Percentiles rank a stretch among this genome's conserved stretches.
phyloP scores from a whole-genome alignment of 176 grass and related monocot species.

The Zoysia japonica region DNA sequence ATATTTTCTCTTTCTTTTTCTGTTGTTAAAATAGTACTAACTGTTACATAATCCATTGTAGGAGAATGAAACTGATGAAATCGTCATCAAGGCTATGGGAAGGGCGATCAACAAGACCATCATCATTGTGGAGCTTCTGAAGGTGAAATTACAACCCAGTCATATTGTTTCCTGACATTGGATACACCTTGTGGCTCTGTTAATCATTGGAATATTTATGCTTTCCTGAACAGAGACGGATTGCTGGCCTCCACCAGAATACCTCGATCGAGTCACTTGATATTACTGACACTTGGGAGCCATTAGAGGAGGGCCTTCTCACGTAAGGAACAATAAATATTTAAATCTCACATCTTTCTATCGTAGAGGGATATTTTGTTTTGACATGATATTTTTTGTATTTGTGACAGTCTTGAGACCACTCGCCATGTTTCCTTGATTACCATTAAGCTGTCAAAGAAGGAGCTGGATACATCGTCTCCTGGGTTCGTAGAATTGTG shows the following conservation, averaged over 20 bases:
- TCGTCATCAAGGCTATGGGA: constrained; percentile 75
- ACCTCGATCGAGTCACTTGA: constrained; percentile 58
- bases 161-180: not conserved
- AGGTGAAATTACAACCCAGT: constrained; percentile 31
- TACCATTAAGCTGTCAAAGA: constrained; percentile 71
- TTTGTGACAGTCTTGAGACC: constrained; percentile 61
- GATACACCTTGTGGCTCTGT: not conserved
- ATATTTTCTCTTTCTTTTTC: too few relatives aligned
- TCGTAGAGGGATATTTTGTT: not conserved
- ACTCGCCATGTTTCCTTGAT: constrained; percentile 73
- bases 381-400: not conserved
- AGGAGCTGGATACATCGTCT: constrained; percentile 62
- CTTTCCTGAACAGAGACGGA: constrained; percentile 55
- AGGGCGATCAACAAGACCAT: constrained; percentile 72
- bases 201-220: not conserved
- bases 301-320: constrained; percentile 69
- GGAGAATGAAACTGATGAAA: constrained; percentile 47
- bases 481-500: constrained; percentile 50
- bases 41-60: not conserved
- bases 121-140: constrained; percentile 66
- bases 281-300: constrained; percentile 82
- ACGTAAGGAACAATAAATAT: constrained; percentile 31
- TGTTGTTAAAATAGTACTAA: not conserved
- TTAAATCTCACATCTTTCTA: not conserved
- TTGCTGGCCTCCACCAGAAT: constrained; percentile 67